phyloP scores from a whole-genome alignment of 768 basidiomycete species.

The Astraeus odoratus region DNA sequence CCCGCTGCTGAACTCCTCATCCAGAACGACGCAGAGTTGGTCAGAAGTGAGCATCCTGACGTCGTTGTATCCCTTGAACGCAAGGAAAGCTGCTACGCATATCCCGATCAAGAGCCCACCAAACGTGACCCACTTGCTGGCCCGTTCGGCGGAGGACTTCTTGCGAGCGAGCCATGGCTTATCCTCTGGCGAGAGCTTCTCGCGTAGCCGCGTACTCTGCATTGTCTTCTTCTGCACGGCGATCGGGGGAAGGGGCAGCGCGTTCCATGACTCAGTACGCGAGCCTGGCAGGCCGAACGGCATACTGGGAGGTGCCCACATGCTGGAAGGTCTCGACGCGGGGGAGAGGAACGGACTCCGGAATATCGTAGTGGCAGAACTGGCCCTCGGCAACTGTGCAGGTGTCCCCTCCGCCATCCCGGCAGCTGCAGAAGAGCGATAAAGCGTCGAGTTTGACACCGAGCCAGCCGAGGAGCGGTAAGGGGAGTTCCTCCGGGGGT shows the following conservation, averaged over 20 bases:
- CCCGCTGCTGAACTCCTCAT: constrained; percentile 39
- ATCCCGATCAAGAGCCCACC: constrained; percentile 36
- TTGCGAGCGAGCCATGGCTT: constrained; percentile 42
- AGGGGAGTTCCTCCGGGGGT: constrained; percentile 32
- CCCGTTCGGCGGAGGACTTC: constrained; percentile 19
- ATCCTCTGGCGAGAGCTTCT: constrained; percentile 41
- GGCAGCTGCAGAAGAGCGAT: constrained; percentile 25
- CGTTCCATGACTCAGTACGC: constrained; percentile 23
- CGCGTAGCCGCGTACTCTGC: constrained; percentile 43
- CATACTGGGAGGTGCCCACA: constrained; percentile 57
- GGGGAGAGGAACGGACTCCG: constrained; percentile 67
- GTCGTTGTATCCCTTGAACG: constrained; percentile 38
- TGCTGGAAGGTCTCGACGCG: constrained; percentile 52
- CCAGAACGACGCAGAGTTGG: constrained; percentile 39
- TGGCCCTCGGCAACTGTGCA: constrained; percentile 31
- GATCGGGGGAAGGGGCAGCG: constrained; percentile 32
- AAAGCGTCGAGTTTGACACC: constrained; percentile 17
- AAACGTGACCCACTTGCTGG: constrained; percentile 46
- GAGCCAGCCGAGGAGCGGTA: constrained; percentile 30
- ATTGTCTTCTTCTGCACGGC: constrained; percentile 30
- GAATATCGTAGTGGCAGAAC: constrained; percentile 44
- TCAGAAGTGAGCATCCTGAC: constrained; percentile 30
- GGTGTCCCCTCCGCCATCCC: constrained; percentile 9
- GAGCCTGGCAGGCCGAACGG: constrained; percentile 17
- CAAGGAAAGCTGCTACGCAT: constrained; percentile 33